These are phyloP conservation scores for Chrysoporthe puriensis DNA, from an alignment of 2,329 filamentous ascomycete species.

Conservation along the genomic window DNA sequence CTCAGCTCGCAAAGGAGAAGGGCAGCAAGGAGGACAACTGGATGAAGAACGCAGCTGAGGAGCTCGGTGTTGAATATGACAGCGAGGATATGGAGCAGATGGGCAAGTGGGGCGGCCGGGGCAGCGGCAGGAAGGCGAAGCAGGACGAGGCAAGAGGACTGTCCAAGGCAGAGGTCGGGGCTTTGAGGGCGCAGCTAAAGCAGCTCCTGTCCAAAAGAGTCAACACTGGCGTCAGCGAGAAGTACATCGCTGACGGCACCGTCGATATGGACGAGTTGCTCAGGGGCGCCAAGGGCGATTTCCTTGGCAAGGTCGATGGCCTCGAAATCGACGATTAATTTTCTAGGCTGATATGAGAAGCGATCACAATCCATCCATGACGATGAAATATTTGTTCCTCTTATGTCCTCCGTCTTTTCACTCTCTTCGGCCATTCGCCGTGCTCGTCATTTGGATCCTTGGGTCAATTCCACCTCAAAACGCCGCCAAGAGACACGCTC, in stretches of 20 bases:
- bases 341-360: neutral
- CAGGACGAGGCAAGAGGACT: conserved; percentile 70
- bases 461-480: neutral
- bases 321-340: conserved; percentile 42
- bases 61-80: conserved; percentile 92
- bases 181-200: conserved; percentile 72
- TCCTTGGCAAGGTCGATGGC: conserved; percentile 59
- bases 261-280: conserved; percentile 79
- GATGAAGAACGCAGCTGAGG: conserved; percentile 82
- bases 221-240: conserved; percentile 86
- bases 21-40: conserved; percentile 82
- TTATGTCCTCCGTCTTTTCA: neutral
- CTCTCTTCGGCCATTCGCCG: neutral
- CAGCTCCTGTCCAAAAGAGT: conserved; percentile 72
- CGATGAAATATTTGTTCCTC: neutral
- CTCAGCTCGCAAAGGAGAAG: conserved; percentile 84
- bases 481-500: neutral
- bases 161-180: conserved; percentile 74
- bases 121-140: conserved; percentile 73
- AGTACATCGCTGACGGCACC: conserved; percentile 80
- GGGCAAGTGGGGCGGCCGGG: conserved; percentile 67
- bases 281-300: conserved; percentile 66
- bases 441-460: neutral
- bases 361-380: neutral
- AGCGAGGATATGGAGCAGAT: conserved; percentile 77